Evolutionary conservation across 805 yeast genomes (phyloP), one percentile per base, ranked within the genome.

Genomic region (Hanseniaspora occidentalis): DNA sequence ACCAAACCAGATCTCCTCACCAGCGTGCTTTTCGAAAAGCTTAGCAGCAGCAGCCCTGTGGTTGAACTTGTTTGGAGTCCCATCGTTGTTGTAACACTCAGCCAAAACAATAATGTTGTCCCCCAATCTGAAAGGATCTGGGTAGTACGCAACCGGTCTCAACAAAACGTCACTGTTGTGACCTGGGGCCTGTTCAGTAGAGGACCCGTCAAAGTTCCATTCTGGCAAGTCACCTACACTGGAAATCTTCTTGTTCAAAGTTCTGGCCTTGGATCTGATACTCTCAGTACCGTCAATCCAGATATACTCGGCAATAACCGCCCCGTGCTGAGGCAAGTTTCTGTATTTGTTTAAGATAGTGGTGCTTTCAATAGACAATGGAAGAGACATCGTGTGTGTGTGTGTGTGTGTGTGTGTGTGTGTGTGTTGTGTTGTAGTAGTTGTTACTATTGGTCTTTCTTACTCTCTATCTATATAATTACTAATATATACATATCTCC

Each of bases 181-280:
- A 53, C 98, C 98, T 56, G 96, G 96, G 42, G 98, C 97, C 72
- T 92, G 98, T 53, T 82, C 86, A 40, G 98, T 92, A 25, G 97
- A 88, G 35, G 97, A 88, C 66, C 98, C 98, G 64, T 92, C 98
- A 57, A 92, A 92, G 74, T 92, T 92, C 98, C 98, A 92, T 67
- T 89, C 96, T 51, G 97, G 96, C 54, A 92, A 73, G 59, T 92
- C 94, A 47, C 82, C 89, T 41, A 85, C 68, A 27, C 81, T 69
- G 36, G 74, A 58, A 41, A 92, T 81, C 57, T 66, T 71, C 66
- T 77, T 75, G 56, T 56, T 57, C 50, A 92, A 69, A 43, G 98
- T 92, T 66, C 79, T 83, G 67, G 95, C 86, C 71, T 92, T 92
- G 46, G 96, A 84, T 70, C 98, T 84, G 55, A 86, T 64, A 57